Base-by-base conservation (phyloP, 106 monocot genomes). In the Triglochin maritima region DNA sequence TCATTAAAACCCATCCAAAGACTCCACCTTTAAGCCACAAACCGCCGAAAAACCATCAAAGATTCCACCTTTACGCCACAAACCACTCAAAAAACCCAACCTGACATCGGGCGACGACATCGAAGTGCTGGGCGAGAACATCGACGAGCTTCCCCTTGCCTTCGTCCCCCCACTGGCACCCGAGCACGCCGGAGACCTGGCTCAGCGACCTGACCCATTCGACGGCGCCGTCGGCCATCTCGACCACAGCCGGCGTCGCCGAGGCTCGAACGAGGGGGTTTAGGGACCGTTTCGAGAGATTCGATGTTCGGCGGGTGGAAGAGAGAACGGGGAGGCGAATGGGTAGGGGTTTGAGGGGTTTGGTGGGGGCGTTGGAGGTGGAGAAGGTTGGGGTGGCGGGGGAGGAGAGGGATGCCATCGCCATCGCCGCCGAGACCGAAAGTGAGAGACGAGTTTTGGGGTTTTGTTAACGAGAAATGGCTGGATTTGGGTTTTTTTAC, bases 81-180 rank as follows among this genome's bases (percentile, higher is more conserved):
- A 41, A 63, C 46, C 11, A 17, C 17, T 12, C 13, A 63, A 9
- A 46, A 46, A 11, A 63, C 12, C 63, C 7, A 16, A 71, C 71
- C 71, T 71, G 62, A 42, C 71, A 71, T 42, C 71, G 16, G 44
- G 71, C 71, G 13, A 71, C 71, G n/a, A 71, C 71, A 52, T 71
- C 71, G 50, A 71, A 71, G 44, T 62, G 62, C 41, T 43, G 43
- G 12, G 71, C 60, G 6, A 71, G 46, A 17, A 71, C 62, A 71
- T 71, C 71, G 45, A 60, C 71, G 4, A 71, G 62, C 61, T 71
- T 71, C 61, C 71, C 71, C 45, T 71, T 71, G 12, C 71, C 71
- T 71, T 71, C 71, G 49, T 71, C 71, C 50, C 71, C 71, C 71
- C 60, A 60, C 43, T 60, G 71, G 44, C 60, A 62, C 8, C 71